These are phyloP conservation scores for Eucalyptus globulus DNA, from an alignment of 345 rosid species.

Conservation along the genomic window DNA sequence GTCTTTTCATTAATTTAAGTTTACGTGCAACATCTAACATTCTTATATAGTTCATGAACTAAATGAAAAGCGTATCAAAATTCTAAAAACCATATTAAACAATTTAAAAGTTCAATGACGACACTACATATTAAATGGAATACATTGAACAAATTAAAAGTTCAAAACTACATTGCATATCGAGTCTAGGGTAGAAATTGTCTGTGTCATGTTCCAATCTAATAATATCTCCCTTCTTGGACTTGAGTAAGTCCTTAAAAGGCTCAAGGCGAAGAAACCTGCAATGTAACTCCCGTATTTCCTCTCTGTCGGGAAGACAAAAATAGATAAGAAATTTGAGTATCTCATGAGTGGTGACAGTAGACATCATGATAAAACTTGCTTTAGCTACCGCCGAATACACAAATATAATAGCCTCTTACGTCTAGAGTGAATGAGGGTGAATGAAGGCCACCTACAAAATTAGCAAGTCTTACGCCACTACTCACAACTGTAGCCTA, in stretches of 20 bases:
- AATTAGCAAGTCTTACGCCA: fast-evolving
- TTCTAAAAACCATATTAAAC: too few relatives aligned
- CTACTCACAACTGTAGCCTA: fast-evolving
- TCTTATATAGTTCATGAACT: fast-evolving
- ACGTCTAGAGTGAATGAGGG: fast-evolving
- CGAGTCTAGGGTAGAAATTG: fast-evolving
- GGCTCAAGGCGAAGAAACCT: fast-evolving
- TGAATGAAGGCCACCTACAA: fast-evolving
- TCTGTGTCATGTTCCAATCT: too few relatives aligned
- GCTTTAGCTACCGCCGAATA: too few relatives aligned
- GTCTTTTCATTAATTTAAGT: too few relatives aligned
- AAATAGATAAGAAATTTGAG: fast-evolving
- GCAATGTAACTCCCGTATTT: fast-evolving
- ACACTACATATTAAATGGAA: fast-evolving
- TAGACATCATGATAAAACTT: too few relatives aligned
- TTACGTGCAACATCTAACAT: too few relatives aligned
- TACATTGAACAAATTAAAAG: fast-evolving
- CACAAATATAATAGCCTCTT: fast-evolving
- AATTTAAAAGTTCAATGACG: fast-evolving
- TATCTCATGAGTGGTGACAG: too few relatives aligned
- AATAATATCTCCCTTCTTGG: too few relatives aligned
- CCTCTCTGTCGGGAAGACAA: too few relatives aligned
- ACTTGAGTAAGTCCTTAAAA: fast-evolving
- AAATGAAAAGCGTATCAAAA: too few relatives aligned
- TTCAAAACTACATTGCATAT: fast-evolving